phyloP scores from a whole-genome alignment of 2,329 filamentous ascomycete species.

The Nemania abortiva region DNA sequence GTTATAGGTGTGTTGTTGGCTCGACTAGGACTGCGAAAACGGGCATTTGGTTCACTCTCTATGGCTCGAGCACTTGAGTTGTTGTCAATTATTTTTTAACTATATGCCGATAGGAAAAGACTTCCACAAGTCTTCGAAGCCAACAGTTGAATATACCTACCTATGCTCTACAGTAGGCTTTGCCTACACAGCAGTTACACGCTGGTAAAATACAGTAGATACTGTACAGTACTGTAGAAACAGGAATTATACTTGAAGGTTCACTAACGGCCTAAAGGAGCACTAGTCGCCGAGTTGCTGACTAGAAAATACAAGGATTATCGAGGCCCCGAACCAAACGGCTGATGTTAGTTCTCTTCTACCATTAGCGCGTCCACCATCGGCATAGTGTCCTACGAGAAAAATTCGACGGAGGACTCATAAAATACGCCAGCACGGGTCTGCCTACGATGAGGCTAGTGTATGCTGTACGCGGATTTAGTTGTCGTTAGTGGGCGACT shows the following conservation, averaged over 20 bases:
- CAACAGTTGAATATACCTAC: no score
- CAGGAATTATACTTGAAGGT: constrained; percentile 3
- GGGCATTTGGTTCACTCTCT: constrained; percentile 14
- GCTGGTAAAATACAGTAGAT: not conserved
- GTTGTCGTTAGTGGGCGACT: not conserved
- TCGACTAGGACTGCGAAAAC: constrained; percentile 22
- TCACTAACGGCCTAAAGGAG: constrained; percentile 16
- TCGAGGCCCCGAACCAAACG: constrained; percentile 8
- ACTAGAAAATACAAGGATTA: constrained; percentile 17
- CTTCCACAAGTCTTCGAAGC: no score
- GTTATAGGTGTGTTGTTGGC: constrained; percentile 3
- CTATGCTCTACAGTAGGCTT: no score
- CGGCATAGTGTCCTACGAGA: not conserved
- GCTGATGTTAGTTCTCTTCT: constrained; percentile 11
- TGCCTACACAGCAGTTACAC: not conserved
- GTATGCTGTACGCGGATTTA: not conserved
- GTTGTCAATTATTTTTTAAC: not conserved
- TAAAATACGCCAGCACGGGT: constrained; percentile 5
- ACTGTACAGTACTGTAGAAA: not conserved
- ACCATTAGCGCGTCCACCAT: constrained; percentile 1
- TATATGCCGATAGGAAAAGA: no score
- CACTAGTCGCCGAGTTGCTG: constrained; percentile 22
- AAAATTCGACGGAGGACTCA: constrained; percentile 5
- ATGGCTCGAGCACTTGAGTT: not conserved
- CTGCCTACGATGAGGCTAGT: constrained; percentile 10